phyloP scores from a whole-genome alignment of 352 stramenopile species.

The Pythium coloratum region DNA sequence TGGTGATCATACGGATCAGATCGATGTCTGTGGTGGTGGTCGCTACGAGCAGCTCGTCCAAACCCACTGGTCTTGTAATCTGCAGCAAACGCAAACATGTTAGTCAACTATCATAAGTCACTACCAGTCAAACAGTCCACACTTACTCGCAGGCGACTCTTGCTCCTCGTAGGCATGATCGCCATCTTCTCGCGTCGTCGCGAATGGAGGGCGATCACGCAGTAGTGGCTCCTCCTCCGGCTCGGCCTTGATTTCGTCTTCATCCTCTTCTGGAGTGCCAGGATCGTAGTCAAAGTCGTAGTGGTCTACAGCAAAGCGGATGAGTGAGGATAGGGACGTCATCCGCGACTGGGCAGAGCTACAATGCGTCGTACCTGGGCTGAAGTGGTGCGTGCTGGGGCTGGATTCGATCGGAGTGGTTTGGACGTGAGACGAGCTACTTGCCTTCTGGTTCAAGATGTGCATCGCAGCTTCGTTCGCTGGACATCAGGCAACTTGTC shows the following conservation, averaged over 20 bases:
- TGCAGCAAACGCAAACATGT: background rate
- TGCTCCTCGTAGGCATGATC: conserved; percentile 4
- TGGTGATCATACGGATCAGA: background rate
- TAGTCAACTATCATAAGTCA: no score
- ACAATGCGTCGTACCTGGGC: conserved; percentile 31
- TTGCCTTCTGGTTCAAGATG: conserved; percentile 3
- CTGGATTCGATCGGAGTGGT: conserved; percentile 30
- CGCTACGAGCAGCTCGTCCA: background rate
- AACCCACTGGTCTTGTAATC: background rate
- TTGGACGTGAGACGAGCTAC: background rate
- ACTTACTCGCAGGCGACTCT: conserved; percentile 17
- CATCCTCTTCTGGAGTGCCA: background rate
- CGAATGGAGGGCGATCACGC: background rate
- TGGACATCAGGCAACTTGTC: background rate
- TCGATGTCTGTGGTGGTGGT: background rate
- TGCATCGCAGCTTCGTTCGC: conserved; percentile 24
- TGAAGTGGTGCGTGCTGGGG: conserved; percentile 39
- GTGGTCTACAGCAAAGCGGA: conserved; percentile 8
- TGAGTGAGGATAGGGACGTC: background rate
- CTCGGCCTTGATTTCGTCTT: background rate
- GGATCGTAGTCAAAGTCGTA: conserved; percentile 13
- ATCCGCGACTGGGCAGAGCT: no score
- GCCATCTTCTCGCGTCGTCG: background rate
- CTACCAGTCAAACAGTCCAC: background rate
- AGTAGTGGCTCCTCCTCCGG: background rate